Conservation (phyloP, 306 rosid genomes). For the Styphnolobium japonicum region DNA sequence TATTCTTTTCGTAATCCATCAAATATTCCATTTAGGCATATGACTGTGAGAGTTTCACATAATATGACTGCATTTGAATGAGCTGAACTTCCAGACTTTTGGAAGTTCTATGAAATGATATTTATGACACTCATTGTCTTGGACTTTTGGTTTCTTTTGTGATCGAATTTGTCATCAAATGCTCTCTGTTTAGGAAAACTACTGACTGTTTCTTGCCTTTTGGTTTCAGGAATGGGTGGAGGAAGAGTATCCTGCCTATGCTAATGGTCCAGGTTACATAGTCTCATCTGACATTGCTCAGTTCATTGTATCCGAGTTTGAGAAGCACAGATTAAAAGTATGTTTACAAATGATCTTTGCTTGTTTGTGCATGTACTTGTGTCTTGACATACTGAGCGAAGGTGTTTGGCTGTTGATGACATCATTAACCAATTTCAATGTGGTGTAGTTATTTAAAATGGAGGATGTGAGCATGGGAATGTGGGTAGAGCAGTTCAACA, state of each 20-base stretch:
- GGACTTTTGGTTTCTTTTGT: background rate
- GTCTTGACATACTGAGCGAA: background rate
- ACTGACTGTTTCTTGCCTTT: background rate
- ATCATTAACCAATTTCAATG: background rate
- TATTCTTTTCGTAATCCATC: background rate
- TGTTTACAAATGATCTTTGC: conserved; percentile 13
- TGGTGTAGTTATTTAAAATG: conserved; percentile 69
- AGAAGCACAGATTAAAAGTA: conserved; percentile 60
- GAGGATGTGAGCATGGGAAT: conserved; percentile 88
- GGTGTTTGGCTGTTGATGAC: background rate
- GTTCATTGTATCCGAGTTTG: conserved; percentile 57
- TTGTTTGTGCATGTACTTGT: background rate
- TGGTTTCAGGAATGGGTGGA: conserved; percentile 71
- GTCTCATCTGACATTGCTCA: conserved; percentile 59
- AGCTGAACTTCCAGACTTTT: background rate
- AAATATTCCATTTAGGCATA: background rate
- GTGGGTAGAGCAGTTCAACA: conserved; percentile 77
- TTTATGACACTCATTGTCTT: background rate
- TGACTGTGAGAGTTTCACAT: background rate
- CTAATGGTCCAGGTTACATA: conserved; percentile 72
- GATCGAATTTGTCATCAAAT: background rate
- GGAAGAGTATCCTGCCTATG: conserved; percentile 79
- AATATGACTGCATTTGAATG: background rate
- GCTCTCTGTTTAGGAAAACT: background rate
- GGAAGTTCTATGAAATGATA: background rate